phyloP scores from a whole-genome alignment of 108 stramenopile genomes.

The Asterionellopsis glacialis region DNA sequence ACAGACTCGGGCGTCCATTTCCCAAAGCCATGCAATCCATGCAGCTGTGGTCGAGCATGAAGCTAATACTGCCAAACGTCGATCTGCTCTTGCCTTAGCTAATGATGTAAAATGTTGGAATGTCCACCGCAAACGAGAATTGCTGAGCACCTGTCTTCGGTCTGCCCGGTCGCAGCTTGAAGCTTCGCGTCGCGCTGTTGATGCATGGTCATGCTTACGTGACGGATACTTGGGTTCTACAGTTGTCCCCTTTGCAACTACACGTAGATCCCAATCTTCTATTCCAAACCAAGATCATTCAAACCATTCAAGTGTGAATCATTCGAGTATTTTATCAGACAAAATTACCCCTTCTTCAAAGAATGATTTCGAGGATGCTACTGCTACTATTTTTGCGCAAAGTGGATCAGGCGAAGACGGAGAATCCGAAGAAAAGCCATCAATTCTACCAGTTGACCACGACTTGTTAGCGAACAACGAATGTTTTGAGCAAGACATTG shows the following conservation, averaged over 20 bases:
- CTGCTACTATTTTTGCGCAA: slow-evolving; percentile 24
- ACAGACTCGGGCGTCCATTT: slow-evolving; percentile 59
- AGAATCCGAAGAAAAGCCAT: slow-evolving; percentile 11
- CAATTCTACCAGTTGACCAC: slow-evolving; percentile 32
- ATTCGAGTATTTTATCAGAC: not conserved
- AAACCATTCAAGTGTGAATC: not conserved
- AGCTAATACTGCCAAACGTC: slow-evolving; percentile 66
- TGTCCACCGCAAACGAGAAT: slow-evolving; percentile 70
- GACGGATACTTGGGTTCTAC: slow-evolving; percentile 67
- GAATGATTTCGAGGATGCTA: slow-evolving; percentile 21
- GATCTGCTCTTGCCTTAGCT: slow-evolving; percentile 72
- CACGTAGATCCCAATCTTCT: slow-evolving; percentile 1
- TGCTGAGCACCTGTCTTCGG: slow-evolving; percentile 49
- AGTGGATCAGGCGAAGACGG: not conserved
- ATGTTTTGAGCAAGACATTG: not conserved
- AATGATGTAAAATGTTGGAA: slow-evolving; percentile 88
- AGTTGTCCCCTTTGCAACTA: slow-evolving; percentile 30
- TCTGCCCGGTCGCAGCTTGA: slow-evolving; percentile 70
- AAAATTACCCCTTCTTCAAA: not conserved
- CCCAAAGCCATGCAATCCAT: slow-evolving; percentile 83
- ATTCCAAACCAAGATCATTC: not conserved
- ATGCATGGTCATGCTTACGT: slow-evolving; percentile 77
- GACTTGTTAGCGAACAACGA: slow-evolving; percentile 7
- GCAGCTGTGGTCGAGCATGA: slow-evolving; percentile 85
- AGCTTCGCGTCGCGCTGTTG: slow-evolving; percentile 54